A percentile compares a stretch with the other conserved stretches of the same genome.
Conservation (phyloP, 495 filamentous ascomycete species). For the Mycothermus thermophilus region DNA sequence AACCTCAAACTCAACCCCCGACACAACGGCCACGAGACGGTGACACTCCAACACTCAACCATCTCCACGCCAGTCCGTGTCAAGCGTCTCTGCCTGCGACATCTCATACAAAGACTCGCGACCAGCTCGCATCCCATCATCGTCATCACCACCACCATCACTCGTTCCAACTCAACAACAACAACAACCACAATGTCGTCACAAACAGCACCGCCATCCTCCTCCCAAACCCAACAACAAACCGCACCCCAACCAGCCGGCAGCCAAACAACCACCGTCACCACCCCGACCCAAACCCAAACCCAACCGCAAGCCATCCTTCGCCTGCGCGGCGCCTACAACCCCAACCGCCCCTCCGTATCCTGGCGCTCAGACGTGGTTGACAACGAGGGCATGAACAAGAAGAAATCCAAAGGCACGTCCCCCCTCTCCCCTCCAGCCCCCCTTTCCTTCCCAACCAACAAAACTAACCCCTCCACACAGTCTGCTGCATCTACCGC, state of each 20-base stretch:
- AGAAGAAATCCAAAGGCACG: constrained; percentile 85
- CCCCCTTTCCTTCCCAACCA: background rate
- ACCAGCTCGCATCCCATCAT: too few species aligned
- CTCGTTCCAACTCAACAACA: too few species aligned
- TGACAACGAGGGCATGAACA: constrained; percentile 90
- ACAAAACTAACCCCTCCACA: background rate
- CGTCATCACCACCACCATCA: too few species aligned
- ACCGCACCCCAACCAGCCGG: constrained; percentile 1
- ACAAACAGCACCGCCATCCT: too few species aligned
- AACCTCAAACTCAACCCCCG: too few species aligned
- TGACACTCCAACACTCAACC: too few species aligned
- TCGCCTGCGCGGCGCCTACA: constrained; percentile 30
- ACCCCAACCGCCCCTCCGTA: constrained; percentile 40
- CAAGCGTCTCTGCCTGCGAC: too few species aligned
- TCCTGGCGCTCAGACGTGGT: constrained; percentile 88
- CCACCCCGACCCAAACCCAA: constrained; percentile 7
- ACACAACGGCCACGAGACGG: too few species aligned
- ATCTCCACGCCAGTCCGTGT: too few species aligned
- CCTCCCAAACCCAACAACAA: too few species aligned
- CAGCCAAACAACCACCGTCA: constrained; percentile 10
- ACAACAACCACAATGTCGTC: too few species aligned
- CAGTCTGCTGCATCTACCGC: constrained; percentile 98
- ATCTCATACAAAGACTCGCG: too few species aligned
- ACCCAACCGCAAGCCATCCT: constrained; percentile 28
- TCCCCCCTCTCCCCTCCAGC: background rate